Base-by-base conservation (phyloP, 441 rosid species). In the Adansonia madagascariensis region DNA sequence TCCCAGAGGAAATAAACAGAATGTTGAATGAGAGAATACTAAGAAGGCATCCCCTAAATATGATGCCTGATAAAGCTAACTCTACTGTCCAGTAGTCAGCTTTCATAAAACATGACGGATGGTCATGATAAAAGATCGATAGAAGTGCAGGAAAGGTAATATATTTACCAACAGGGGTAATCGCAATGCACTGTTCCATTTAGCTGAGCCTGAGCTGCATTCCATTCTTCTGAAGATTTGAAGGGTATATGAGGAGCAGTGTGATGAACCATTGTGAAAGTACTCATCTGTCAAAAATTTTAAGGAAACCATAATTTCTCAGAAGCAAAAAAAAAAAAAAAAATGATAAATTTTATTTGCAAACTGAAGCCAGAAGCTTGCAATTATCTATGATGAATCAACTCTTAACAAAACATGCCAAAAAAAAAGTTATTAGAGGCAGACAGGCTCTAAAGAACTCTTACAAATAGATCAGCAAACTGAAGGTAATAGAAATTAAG, bases 251-350 rank as follows among this genome's bases (percentile, higher is more conserved):
- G 95, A 17, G 99, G 97, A 72, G 98, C 97, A 0, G 98, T 92
- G 83, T 92, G 99, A 87, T 93, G 97, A 76, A 95, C 97, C 97
- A 93, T 93, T 22, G 98, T 95, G 88, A 92, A 95, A 63, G 97
- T 95, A 80, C 98, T 95, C 97, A 93, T 93, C 98, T 94, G 73
- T 47, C 24, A 11, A 31, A 11, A 31, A 74, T 7, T 43, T 49
- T 12, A 27, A 31, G 17, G 14, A 61, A 27, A 61, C 41, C 17
- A 6, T 2, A 12, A 61, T 4, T 59, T 59, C 35, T 59, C 31
- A 59, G 63, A 22, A 27, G 4, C 7, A 53, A 53, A 22, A 20
- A 59, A 20, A 31, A 53, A 53, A 22, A 20, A 59, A 20, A 31
- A 31, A 31, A 31, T 31, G 39, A 20, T 57, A 22, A 59, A 31